Base-by-base conservation (phyloP, 768 basidiomycete genomes). In the Serendipita sp. region DNA sequence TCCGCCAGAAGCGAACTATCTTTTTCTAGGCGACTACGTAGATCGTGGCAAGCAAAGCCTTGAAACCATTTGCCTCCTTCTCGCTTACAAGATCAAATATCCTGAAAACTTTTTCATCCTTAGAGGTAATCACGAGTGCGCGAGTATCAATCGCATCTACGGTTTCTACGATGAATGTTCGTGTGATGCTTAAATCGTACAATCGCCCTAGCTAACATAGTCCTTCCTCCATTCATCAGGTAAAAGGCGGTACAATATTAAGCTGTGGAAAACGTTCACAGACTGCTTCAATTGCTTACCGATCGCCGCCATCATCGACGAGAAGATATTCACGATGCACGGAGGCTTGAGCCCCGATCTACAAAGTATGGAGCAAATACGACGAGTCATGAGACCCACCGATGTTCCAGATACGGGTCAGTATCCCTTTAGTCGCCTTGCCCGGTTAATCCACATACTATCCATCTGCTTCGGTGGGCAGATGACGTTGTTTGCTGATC, bases 51-150 rank as follows among this genome's bases (percentile, higher is more conserved):
- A 99, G 77, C 95, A 99, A 76, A 92, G 89, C 54, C 83, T 99
- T 71, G 95, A 99, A 79, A 99, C 95, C n/a, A 99, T 99, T 74
- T 97, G 95, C 74, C 85, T 99, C 52, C 82, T 99, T 66, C 85
- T 99, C 69, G 94, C 95, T 52, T 99, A 99, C 88, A 99, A 99
- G 83, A 95, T 95, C 82, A 99, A 98, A 82, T 99, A 97, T 80
- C 95, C 95, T 63, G 95, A 99, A 84, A 99, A 99, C 81, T 99
- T 99, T 80, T 99, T 99, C 80, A 94, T 99, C 75, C 83, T 99
- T 68, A 81, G 95, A 71, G 95, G 95, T 70, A 99, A 99, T 78
- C 95, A 99, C 76, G 95, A 99, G 77, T 96, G 95, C 74, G 95
- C 95, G 69, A 92, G 91, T 75, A 98, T 99, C 79, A 99, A 98